phyloP scores from a whole-genome alignment of 2,329 filamentous ascomycete species.

The Amesomyces nigricolor region DNA sequence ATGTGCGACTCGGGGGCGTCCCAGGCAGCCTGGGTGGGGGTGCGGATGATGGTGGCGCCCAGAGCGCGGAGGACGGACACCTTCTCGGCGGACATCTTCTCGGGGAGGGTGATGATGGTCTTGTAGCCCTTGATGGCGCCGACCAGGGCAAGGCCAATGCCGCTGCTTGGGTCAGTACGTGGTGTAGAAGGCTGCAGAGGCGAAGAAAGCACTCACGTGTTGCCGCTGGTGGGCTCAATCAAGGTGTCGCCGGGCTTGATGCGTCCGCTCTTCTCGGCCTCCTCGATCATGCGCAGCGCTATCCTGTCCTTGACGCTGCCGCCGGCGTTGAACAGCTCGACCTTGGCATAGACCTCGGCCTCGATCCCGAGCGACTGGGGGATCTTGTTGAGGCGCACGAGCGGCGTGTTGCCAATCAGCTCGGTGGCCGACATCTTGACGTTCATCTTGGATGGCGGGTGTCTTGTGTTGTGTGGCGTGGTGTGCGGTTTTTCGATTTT shows the following conservation, averaged over 20 bases:
- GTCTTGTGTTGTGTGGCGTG: not conserved
- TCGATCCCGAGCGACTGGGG: slow-evolving; percentile 86
- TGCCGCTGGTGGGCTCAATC: slow-evolving; percentile 96
- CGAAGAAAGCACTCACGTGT: slow-evolving; percentile 56
- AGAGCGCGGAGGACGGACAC: slow-evolving; percentile 90
- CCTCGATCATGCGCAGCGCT: slow-evolving; percentile 93
- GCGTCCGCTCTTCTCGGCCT: slow-evolving; percentile 81
- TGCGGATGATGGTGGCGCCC: slow-evolving; percentile 95
- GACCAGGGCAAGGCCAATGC: slow-evolving; percentile 90
- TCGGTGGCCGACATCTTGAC: slow-evolving; percentile 59
- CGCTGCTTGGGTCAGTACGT: slow-evolving; percentile 40
- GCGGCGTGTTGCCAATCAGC: slow-evolving; percentile 92
- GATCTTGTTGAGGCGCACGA: slow-evolving; percentile 88
- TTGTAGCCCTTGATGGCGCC: slow-evolving; percentile 96
- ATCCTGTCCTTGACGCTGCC: slow-evolving; percentile 94
- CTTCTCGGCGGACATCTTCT: slow-evolving; percentile 99
- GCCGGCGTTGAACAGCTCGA: slow-evolving; percentile 90
- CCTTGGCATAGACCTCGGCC: slow-evolving; percentile 83
- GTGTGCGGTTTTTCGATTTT: not conserved
- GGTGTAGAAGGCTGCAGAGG: not conserved
- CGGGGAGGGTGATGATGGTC: slow-evolving; percentile 95
- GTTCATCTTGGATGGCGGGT: slow-evolving; percentile 21
- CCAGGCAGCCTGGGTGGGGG: slow-evolving; percentile 90
- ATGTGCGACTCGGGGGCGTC: slow-evolving; percentile 96
- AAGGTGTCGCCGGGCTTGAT: slow-evolving; percentile 97